Evolutionary conservation across 2,329 filamentous ascomycete species (phyloP).

Genomic region (Ophiosphaerella korrae): DNA sequence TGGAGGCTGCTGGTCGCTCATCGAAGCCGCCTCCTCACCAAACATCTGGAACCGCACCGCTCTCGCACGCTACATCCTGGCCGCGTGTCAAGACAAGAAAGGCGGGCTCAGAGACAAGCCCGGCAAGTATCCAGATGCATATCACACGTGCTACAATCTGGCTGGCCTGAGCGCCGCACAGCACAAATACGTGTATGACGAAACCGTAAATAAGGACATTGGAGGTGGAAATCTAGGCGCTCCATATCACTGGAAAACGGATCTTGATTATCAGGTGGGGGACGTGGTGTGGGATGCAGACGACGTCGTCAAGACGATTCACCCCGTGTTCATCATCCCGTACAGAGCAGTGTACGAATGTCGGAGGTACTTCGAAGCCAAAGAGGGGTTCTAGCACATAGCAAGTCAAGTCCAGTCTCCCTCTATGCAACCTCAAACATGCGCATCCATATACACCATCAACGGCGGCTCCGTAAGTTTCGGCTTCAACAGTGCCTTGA

Average conservation of each 20-base stretch:
- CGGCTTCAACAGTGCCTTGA: slow-evolving; percentile 49
- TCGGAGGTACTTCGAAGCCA: slow-evolving; percentile 67
- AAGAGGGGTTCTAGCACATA: slow-evolving; percentile 58
- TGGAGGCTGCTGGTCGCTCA: slow-evolving; percentile 88
- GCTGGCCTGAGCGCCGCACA: slow-evolving; percentile 83
- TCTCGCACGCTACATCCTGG: slow-evolving; percentile 85
- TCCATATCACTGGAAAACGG: slow-evolving; percentile 52
- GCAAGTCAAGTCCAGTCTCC: background rate
- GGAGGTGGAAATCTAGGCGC: slow-evolving; percentile 40
- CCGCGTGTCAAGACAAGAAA: slow-evolving; percentile 78
- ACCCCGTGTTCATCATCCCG: slow-evolving; percentile 87
- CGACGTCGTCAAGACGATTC: slow-evolving; percentile 72
- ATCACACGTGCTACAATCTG: slow-evolving; percentile 92
- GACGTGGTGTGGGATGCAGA: slow-evolving; percentile 67
- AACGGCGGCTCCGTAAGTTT: slow-evolving; percentile 36
- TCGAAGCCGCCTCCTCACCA: slow-evolving; percentile 68
- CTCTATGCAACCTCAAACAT: too few species aligned
- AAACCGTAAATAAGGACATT: slow-evolving; percentile 39
- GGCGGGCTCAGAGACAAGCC: slow-evolving; percentile 95
- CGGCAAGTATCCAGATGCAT: slow-evolving; percentile 82
- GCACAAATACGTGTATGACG: slow-evolving; percentile 62
- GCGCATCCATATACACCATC: slow-evolving; percentile 36
- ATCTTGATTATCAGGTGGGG: slow-evolving; percentile 56
- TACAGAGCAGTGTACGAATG: slow-evolving; percentile 69
- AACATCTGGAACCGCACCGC: slow-evolving; percentile 79